Base-by-base conservation (phyloP, 495 filamentous ascomycete genomes). In the Extremus antarcticus region DNA sequence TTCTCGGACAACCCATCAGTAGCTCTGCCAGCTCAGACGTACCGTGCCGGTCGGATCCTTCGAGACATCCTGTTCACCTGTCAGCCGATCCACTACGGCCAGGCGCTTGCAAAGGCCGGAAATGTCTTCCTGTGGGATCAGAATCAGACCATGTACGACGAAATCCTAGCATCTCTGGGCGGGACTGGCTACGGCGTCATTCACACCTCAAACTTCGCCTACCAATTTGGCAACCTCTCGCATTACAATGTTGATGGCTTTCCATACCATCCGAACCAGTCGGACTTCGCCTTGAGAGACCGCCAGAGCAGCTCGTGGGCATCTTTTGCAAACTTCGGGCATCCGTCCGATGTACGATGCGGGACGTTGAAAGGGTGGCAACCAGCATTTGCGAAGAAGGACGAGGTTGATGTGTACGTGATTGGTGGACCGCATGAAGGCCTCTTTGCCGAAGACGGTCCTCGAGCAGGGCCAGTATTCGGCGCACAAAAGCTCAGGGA, bases 1-100 rank as follows among this genome's bases (percentile, higher is more conserved):
- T 77, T 74, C 61, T 11, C 56, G 2, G 25, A 52, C 1, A 48
- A 25, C 17, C 46, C 46, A 10, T 48, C 46, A 10, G 46, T 4
- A 15, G 24, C 23, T 21, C 23, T 48, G 21, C 62, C 69, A n/a
- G 56, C 67, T 16, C 67, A 77, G 54, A 72, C 73, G 51, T 72
- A 70, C 55, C 71, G 73, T 43, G 60, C 71, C 3, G 69, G 72
- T 10, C 69, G 71, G 51, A 66, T 73, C 39, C 73, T 70, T 50
- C 68, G 74, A 2, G 73, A 77, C 53, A 65, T 76, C 47, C 59
- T 70, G 54, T 72, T 77, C 56, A 68, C 66, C 3, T 77, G 74
- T 50, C 74, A 72, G n/a, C 59, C 71, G 0, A 55, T 74, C 4
- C 64, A 69, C 41, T 74, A 72, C 58, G 66, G 62, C 0, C 63